Conservation (phyloP, 148 eudicot genomes). For the Hydrangea macrophylla region DNA sequence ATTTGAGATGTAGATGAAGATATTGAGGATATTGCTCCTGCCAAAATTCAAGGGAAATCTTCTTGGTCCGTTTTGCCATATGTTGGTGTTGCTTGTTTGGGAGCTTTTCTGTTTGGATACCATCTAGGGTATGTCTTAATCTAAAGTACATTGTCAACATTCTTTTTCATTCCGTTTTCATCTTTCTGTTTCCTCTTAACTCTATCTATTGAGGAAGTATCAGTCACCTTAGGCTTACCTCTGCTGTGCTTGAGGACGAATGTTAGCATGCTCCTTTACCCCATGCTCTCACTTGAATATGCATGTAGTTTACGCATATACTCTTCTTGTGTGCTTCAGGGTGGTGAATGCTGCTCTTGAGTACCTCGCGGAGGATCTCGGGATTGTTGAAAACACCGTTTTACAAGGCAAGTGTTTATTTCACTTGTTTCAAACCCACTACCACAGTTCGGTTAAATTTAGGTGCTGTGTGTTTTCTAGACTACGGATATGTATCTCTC, state of each 20-base stretch:
- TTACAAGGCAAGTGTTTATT: constrained; percentile 86
- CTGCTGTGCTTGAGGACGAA: too few species aligned
- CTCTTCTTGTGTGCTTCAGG: constrained; percentile 40
- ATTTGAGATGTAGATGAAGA: constrained; percentile 48
- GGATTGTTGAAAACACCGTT: constrained; percentile 78
- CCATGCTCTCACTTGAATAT: too few species aligned
- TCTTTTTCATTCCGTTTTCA: not conserved
- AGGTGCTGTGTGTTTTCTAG: not conserved
- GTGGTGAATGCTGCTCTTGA: constrained; percentile 97
- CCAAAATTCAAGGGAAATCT: constrained; percentile 62
- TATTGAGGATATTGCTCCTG: constrained; percentile 55
- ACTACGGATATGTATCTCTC: not conserved
- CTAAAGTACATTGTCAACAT: not conserved
- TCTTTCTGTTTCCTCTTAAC: not conserved
- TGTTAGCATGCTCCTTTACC: not conserved
- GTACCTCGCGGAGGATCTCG: constrained; percentile 85
- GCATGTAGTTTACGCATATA: not conserved
- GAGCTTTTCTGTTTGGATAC: constrained; percentile 96
- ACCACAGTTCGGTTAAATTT: not conserved
- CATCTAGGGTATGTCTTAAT: constrained; percentile 78
- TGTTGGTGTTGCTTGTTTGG: constrained; percentile 97
- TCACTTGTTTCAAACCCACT: too few species aligned
- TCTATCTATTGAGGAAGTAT: not conserved
- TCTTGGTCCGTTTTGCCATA: constrained; percentile 80
- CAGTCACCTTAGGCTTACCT: not conserved